phyloP scores from a whole-genome alignment of 2,329 filamentous ascomycete genomes.

The Fusarium coicis region DNA sequence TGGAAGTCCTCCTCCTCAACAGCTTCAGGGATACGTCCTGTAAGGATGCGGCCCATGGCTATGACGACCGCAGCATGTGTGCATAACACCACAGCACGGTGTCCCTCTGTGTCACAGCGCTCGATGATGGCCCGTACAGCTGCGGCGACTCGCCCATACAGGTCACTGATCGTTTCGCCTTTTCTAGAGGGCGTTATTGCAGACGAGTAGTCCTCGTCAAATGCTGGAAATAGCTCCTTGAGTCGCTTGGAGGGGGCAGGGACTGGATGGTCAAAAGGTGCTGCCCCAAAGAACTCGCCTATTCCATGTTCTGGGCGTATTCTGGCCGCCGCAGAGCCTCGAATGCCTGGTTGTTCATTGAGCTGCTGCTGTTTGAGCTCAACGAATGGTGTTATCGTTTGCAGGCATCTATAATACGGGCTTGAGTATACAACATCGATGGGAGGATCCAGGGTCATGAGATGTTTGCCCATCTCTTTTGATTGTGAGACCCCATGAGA shows the following conservation, averaged over 20 bases:
- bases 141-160: slow-evolving; percentile 83
- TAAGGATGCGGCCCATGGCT: slow-evolving; percentile 83
- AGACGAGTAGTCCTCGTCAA: slow-evolving; percentile 68
- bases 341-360: slow-evolving; percentile 5
- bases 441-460: slow-evolving; percentile 71
- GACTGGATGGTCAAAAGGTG: slow-evolving; percentile 84
- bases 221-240: slow-evolving; percentile 72
- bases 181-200: slow-evolving; percentile 73
- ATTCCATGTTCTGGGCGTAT: slow-evolving; percentile 68
- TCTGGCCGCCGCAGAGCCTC: slow-evolving; percentile 43
- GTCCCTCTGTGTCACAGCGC: slow-evolving; percentile 76
- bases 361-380: slow-evolving; percentile 51
- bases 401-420: slow-evolving; percentile 87
- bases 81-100: slow-evolving; percentile 80
- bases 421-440: slow-evolving; percentile 84
- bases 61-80: slow-evolving; percentile 93
- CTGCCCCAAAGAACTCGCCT: slow-evolving; percentile 92
- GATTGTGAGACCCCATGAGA: slow-evolving; percentile 88
- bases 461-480: slow-evolving; percentile 75
- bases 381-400: slow-evolving; percentile 80
- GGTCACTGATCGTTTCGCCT: slow-evolving; percentile 81
- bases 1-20: slow-evolving; percentile 81
- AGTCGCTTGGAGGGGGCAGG: slow-evolving; percentile 75
- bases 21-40: slow-evolving; percentile 78
- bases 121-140: slow-evolving; percentile 77